Conservation (phyloP, 139 green algal species). For the Chlorella vulgaris region DNA sequence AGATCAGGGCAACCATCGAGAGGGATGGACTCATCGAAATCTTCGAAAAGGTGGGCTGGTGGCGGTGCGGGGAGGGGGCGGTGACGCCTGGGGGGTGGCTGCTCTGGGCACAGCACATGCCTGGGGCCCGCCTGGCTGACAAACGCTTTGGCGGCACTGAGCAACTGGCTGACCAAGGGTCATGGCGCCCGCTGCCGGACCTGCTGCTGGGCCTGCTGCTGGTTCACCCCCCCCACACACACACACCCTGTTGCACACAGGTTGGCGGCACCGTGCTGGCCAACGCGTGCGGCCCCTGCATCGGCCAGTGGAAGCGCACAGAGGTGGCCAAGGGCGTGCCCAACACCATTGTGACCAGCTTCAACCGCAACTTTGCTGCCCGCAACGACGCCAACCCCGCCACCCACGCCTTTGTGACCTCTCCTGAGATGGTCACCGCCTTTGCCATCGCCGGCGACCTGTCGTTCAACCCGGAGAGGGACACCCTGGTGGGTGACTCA, state of each 20-base stretch:
- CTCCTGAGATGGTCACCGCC: constrained; percentile 90
- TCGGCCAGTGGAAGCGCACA: constrained; percentile 95
- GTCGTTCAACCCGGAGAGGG: constrained; percentile 96
- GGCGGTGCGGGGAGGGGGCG: not conserved
- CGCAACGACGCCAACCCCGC: constrained; percentile 94
- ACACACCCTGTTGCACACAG: not conserved
- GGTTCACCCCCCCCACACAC: too few relatives aligned
- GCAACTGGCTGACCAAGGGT: too few relatives aligned
- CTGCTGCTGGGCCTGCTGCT: too few relatives aligned
- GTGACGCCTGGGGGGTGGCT: not conserved
- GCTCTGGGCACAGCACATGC: not conserved
- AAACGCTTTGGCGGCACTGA: too few relatives aligned
- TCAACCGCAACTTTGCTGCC: constrained; percentile 96
- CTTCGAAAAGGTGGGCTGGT: constrained; percentile 74
- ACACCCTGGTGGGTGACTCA: constrained; percentile 52
- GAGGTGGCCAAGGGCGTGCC: constrained; percentile 87
- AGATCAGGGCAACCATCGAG: constrained; percentile 94
- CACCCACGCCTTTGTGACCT: constrained; percentile 93
- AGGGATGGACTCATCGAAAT: constrained; percentile 90
- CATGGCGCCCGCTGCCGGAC: too few relatives aligned
- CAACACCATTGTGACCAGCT: constrained; percentile 95
- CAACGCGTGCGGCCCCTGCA: constrained; percentile 95
- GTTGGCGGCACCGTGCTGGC: constrained; percentile 94
- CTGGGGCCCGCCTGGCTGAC: not conserved
- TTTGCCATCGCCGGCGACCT: constrained; percentile 89